Conservation (phyloP, 208 protist species). For the Leishmania mexicana region DNA sequence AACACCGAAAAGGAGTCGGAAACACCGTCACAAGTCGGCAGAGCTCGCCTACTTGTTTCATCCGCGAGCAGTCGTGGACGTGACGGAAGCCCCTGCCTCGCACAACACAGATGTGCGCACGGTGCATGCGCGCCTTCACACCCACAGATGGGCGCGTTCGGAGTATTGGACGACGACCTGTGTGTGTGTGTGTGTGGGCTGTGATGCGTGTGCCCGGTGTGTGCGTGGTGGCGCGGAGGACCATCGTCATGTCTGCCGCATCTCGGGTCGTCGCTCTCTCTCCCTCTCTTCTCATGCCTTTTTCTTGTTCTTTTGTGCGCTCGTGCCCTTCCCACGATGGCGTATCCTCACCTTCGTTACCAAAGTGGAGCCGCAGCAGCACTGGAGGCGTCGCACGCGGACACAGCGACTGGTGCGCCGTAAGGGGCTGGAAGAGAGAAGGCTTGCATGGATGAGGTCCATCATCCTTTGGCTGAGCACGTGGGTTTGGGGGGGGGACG, state of each 20-base stretch:
- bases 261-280: not conserved
- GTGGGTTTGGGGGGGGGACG: not conserved
- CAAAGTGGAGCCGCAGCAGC: not conserved
- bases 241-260: not conserved
- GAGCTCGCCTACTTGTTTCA: conserved; percentile 8
- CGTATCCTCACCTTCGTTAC: not conserved
- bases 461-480: not conserved
- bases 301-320: not conserved
- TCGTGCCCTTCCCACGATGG: not conserved
- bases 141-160: not conserved
- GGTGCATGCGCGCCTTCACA: not conserved
- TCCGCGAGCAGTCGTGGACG: not conserved
- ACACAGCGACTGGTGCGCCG: not conserved
- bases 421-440: not conserved
- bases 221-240: not conserved
- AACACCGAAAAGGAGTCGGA: not conserved
- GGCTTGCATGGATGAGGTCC: not conserved
- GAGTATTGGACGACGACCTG: not conserved
- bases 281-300: not conserved
- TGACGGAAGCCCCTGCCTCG: not conserved
- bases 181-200: no score
- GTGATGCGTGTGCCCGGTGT: not conserved
- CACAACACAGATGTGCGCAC: not conserved
- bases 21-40: conserved; percentile 8
- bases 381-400: not conserved